Percentiles rank a stretch among this genome's conserved stretches.
phyloP scores from a whole-genome alignment of 1,284 basidiomycete species.

The Cryptococcus sp. region DNA sequence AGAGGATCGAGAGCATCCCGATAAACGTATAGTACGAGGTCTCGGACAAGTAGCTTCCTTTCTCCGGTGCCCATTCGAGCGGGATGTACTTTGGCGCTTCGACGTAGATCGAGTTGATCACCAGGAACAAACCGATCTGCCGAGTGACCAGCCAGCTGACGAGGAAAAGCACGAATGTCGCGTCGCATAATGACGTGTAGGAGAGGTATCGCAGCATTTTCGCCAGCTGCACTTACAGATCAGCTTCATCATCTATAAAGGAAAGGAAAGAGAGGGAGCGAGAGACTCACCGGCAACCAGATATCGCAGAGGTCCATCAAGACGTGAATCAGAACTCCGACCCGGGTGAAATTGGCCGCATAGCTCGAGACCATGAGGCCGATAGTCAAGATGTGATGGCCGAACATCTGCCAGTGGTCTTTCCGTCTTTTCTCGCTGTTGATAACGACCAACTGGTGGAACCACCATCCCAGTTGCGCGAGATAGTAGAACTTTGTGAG shows the following conservation, averaged over 20 bases:
- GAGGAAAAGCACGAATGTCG: slow-evolving; percentile 77
- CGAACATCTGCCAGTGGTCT: slow-evolving; percentile 94
- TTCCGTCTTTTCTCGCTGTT: slow-evolving; percentile 91
- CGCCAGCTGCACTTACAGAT: slow-evolving; percentile 63
- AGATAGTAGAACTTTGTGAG: slow-evolving; percentile 91
- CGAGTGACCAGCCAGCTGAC: slow-evolving; percentile 86
- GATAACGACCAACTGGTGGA: slow-evolving; percentile 87
- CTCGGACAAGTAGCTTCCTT: slow-evolving; percentile 62
- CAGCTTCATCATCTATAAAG: background rate
- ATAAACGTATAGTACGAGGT: slow-evolving; percentile 60
- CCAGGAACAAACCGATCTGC: slow-evolving; percentile 72
- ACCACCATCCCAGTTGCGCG: slow-evolving; percentile 86
- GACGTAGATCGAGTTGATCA: slow-evolving; percentile 64
- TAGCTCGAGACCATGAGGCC: slow-evolving; percentile 77
- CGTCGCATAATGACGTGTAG: slow-evolving; percentile 69
- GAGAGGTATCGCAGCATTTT: slow-evolving; percentile 91
- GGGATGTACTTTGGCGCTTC: slow-evolving; percentile 60
- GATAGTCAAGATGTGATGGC: slow-evolving; percentile 90
- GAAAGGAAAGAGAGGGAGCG: background rate
- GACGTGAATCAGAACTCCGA: slow-evolving; percentile 84
- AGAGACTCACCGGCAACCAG: slow-evolving; percentile 72
- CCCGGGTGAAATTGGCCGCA: slow-evolving; percentile 77
- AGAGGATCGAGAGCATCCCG: slow-evolving; percentile 58
- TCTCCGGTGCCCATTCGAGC: slow-evolving; percentile 64
- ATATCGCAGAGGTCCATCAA: slow-evolving; percentile 95